These are phyloP conservation scores for Nasturtium officinale DNA, from an alignment of 345 rosid species.

Conservation along the genomic window DNA sequence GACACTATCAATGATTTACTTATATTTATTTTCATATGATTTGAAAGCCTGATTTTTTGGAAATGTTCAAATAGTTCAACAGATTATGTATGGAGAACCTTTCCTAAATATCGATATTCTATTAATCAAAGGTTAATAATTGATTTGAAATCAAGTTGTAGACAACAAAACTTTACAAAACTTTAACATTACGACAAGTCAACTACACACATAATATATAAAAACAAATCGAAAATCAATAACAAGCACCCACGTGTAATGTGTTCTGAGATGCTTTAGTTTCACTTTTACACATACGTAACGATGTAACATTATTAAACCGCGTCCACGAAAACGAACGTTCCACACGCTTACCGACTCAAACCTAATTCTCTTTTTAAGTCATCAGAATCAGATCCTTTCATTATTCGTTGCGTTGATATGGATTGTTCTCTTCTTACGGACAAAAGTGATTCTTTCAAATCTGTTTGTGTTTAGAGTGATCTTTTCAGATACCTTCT, in stretches of 20 bases:
- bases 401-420: constrained; percentile 10
- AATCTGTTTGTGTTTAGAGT: background rate
- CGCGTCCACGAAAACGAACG: constrained; percentile 20
- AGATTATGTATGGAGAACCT: background rate
- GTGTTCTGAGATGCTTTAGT: constrained; percentile 11
- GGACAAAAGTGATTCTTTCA: background rate
- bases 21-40: background rate
- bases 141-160: constrained; percentile 1
- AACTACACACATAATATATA: background rate
- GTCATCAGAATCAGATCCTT: constrained; percentile 24
- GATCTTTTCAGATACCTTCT: background rate
- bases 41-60: background rate
- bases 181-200: constrained; percentile 14
- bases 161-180: constrained; percentile 10
- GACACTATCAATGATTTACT: background rate
- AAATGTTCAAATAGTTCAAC: background rate
- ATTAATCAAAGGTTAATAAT: background rate
- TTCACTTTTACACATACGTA: constrained; percentile 30
- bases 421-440: constrained; percentile 8
- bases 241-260: constrained; percentile 17
- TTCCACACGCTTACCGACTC: constrained; percentile 25
- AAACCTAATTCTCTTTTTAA: background rate
- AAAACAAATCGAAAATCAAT: background rate
- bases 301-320: background rate
- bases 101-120: background rate